Percentiles rank a stretch among this genome's conserved stretches.
Conservation (phyloP, 306 rosid species). For the Sindora glabra region DNA sequence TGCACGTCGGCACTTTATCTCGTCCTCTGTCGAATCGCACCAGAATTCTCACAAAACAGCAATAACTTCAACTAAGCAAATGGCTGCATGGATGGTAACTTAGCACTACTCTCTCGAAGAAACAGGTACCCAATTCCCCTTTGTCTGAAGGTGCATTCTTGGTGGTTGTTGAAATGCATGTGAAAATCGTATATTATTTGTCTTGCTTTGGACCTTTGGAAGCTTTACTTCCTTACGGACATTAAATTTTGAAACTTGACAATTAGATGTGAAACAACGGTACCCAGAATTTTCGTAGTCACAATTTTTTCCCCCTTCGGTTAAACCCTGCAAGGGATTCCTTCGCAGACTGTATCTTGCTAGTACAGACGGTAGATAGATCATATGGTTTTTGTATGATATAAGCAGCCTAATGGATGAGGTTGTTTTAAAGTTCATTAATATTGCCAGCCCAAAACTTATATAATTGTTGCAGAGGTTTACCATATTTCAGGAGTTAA, state of each 20-base stretch:
- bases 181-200: slow-evolving; percentile 8
- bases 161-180: slow-evolving; percentile 8
- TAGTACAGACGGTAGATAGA: neutral
- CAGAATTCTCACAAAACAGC: too few species aligned
- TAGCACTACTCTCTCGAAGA: too few species aligned
- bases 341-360: neutral
- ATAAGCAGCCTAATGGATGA: neutral
- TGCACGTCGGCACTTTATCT: too few species aligned
- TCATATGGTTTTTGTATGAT: neutral
- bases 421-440: neutral
- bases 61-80: too few species aligned
- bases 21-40: too few species aligned
- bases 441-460: neutral
- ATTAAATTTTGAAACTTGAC: neutral
- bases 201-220: neutral
- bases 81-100: too few species aligned
- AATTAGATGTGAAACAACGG: neutral
- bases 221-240: too few species aligned
- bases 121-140: too few species aligned
- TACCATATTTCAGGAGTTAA: too few species aligned
- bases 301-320: neutral
- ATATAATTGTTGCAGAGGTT: too few species aligned
- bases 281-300: neutral
- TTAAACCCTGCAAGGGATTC: neutral
- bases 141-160: neutral